phyloP scores from a whole-genome alignment of 1,284 basidiomycete genomes.

The Laetiporus sulphureus region DNA sequence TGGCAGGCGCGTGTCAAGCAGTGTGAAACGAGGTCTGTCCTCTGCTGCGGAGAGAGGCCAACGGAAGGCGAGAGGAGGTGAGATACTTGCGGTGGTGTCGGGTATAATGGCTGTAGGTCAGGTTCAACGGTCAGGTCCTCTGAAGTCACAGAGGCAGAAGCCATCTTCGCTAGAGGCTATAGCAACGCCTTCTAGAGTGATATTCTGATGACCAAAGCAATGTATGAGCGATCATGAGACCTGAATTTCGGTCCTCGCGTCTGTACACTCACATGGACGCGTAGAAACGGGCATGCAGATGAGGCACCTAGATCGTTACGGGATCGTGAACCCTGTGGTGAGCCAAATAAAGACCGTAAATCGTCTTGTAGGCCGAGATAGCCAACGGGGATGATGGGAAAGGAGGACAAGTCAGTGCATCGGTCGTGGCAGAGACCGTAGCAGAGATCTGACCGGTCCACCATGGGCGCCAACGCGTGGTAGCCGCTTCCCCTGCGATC shows the following conservation, averaged over 20 bases:
- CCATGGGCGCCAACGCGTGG: conserved; percentile 3
- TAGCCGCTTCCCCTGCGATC: conserved; percentile 3
- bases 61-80: conserved; percentile 58
- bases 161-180: conserved; percentile 10
- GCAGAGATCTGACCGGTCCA: not conserved
- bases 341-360: too few species aligned
- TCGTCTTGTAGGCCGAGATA: too few species aligned
- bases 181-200: not conserved
- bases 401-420: not conserved
- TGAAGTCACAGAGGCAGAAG: conserved; percentile 17
- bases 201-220: too few species aligned
- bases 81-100: conserved; percentile 55
- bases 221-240: too few species aligned
- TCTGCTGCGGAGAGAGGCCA: conserved; percentile 61
- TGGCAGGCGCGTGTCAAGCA: conserved; percentile 65
- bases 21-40: conserved; percentile 61
- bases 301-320: too few species aligned
- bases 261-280: too few species aligned
- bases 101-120: conserved; percentile 71
- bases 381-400: too few species aligned
- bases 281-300: too few species aligned
- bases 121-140: conserved; percentile 62
- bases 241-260: too few species aligned
- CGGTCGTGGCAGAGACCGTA: not conserved
- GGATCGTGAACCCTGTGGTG: too few species aligned